Conservation (phyloP, 2,329 filamentous ascomycete species). For the Exophiala bonariae region DNA sequence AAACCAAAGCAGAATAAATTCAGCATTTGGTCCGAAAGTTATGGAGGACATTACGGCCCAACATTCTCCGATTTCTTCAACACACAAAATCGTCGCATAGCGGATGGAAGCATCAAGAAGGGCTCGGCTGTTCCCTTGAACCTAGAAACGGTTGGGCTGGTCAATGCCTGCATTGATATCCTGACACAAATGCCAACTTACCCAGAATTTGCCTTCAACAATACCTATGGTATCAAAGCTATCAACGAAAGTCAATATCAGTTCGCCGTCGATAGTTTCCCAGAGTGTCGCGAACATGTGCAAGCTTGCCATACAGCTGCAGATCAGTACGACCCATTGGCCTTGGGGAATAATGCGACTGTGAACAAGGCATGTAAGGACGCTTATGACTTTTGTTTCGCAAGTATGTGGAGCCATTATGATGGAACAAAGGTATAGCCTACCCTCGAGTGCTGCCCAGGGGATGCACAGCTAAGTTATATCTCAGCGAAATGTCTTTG, state of each 20-base stretch:
- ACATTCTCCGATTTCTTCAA: constrained; percentile 29
- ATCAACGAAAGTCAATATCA: constrained; percentile 45
- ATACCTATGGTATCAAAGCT: constrained; percentile 50
- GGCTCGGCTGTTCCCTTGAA: constrained; percentile 23
- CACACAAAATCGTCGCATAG: constrained; percentile 29
- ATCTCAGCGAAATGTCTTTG: constrained; percentile 46
- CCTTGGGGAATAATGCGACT: constrained; percentile 33
- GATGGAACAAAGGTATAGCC: constrained; percentile 4
- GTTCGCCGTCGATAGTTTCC: constrained; percentile 36
- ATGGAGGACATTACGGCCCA: constrained; percentile 33
- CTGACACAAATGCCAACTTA: constrained; percentile 45
- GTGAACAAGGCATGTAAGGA: constrained; percentile 37
- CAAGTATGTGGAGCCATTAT: constrained; percentile 40
- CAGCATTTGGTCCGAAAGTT: constrained; percentile 27
- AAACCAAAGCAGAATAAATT: constrained; percentile 49
- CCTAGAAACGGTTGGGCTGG: constrained; percentile 48
- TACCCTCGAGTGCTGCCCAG: not conserved
- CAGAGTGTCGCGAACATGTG: constrained; percentile 50
- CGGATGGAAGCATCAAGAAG: constrained; percentile 20
- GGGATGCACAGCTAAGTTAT: not conserved
- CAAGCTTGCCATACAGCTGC: constrained; percentile 46
- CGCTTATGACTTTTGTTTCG: constrained; percentile 42
- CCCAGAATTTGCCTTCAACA: constrained; percentile 49
- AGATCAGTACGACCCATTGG: constrained; percentile 42
- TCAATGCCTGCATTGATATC: constrained; percentile 51